Evolutionary conservation across 768 basidiomycete species (phyloP), one percentile per base, ranked within the genome.

Genomic region (Pisolithus albus): DNA sequence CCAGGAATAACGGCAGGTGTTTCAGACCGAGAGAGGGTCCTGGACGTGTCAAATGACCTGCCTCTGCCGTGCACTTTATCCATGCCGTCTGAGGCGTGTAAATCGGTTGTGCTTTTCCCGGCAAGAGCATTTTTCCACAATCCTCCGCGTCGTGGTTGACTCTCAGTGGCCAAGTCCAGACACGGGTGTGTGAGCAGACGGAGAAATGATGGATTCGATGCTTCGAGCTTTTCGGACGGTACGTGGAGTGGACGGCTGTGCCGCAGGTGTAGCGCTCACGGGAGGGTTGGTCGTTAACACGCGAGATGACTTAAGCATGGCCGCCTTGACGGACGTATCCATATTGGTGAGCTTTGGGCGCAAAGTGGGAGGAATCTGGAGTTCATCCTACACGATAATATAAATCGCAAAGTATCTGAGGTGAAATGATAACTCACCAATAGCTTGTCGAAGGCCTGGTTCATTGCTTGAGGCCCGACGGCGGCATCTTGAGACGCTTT

Each of bases 271-370:
- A 32, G 42, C 62, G 26, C 26, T 28, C 24, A 68, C 57, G 23
- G 65, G 61, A 26, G 71, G 71, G 52, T 68, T 74, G 7, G 72
- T 65, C 18, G 76, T 69, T 64, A 88, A 71, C 24, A 79, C 77
- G 28, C 85, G 82, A 1, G 90, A 91, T 0, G 89, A 90, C 63
- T 88, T 91, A 51, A 95, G 73, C 88, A 95, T 93, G 11, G 88
- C 88, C 5, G 88, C 90, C 64, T 95, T 95, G 46, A 95, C 87
- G 1, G 85, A 82, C 0, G 83, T 71, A 51, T 94, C 89, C 80
- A 95, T 89, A 15, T 81, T 82, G 45, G 75, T 74, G 16, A 94
- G 79, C 67, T 91, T 90, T 1, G 83, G 84, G 7, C 92, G 79
- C 21, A 92, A 71, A 3, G 80, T 81, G 7, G 79, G 70, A 4